phyloP scores from a whole-genome alignment of 345 rosid genomes.

The Corymbia maculata region DNA sequence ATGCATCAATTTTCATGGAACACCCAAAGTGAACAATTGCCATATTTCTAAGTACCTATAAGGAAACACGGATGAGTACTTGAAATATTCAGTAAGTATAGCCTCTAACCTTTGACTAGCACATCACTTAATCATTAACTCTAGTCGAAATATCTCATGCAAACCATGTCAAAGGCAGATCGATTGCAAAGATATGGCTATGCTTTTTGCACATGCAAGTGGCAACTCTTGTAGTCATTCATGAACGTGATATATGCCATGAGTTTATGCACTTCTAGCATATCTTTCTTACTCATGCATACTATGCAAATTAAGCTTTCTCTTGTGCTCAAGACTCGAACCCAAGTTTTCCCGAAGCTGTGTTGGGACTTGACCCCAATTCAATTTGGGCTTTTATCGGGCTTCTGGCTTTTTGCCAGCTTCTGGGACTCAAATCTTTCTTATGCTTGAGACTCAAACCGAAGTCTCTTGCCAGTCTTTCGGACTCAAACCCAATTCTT shows the following conservation, averaged over 20 bases:
- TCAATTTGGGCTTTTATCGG: neutral
- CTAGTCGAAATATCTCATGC: too few species aligned
- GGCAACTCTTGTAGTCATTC: neutral
- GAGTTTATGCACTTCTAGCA: neutral
- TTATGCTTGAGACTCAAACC: neutral
- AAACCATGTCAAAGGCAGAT: too few species aligned
- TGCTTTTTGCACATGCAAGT: neutral
- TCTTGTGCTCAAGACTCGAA: neutral
- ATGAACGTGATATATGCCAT: neutral
- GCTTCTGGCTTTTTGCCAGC: neutral
- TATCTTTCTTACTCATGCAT: neutral
- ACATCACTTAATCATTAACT: too few species aligned
- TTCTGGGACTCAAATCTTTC: neutral
- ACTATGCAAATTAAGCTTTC: neutral
- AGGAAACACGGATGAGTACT: too few species aligned
- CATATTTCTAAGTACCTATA: too few species aligned
- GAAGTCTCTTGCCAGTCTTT: neutral
- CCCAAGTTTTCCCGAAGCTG: fast-evolving
- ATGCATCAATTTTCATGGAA: too few species aligned
- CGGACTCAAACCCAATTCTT: neutral
- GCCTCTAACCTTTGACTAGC: too few species aligned
- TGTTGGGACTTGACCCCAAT: neutral
- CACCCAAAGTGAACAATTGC: too few species aligned
- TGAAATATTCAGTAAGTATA: too few species aligned
- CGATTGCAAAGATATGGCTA: neutral